Evolutionary conservation across 345 rosid genomes (phyloP).

Genomic region (Lepidium africanum): DNA sequence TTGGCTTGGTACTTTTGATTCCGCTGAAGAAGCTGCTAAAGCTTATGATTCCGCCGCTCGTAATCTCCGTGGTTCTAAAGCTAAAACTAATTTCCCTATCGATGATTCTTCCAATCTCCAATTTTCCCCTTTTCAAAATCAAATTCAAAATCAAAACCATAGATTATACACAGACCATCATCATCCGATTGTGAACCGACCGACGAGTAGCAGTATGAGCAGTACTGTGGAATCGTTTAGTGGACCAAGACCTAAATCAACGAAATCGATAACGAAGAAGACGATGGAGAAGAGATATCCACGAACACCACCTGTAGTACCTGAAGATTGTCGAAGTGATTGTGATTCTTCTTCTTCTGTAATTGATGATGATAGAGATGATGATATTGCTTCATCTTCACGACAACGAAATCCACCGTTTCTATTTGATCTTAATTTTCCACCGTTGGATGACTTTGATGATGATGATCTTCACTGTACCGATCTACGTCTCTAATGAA

Average conservation of each 20-base stretch:
- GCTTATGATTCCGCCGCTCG: constrained; percentile 87
- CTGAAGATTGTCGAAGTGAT: constrained; percentile 86
- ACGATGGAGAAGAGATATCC: constrained; percentile 29
- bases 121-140: constrained; percentile 12
- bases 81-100: constrained; percentile 73
- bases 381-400: constrained; percentile 42
- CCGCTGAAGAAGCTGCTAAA: constrained; percentile 82
- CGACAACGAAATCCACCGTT: constrained; percentile 35
- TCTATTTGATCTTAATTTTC: constrained; percentile 79
- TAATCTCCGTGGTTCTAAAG: constrained; percentile 72
- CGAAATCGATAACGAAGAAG: neutral
- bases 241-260: constrained; percentile 44
- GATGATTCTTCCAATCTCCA: neutral
- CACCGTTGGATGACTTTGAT: constrained; percentile 53
- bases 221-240: constrained; percentile 93
- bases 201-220: constrained; percentile 81
- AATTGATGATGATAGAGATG: constrained; percentile 41
- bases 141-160: constrained; percentile 33
- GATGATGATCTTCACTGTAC: constrained; percentile 67
- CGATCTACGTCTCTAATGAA: constrained; percentile 64
- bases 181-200: constrained; percentile 35
- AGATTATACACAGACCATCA: constrained; percentile 29
- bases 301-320: constrained; percentile 49
- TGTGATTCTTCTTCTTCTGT: constrained; percentile 94
- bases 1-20: constrained; percentile 89